A percentile compares a stretch with the other conserved stretches of the same genome.
Conservation (phyloP, 768 basidiomycete genomes). For the Gautieria morchelliformis region DNA sequence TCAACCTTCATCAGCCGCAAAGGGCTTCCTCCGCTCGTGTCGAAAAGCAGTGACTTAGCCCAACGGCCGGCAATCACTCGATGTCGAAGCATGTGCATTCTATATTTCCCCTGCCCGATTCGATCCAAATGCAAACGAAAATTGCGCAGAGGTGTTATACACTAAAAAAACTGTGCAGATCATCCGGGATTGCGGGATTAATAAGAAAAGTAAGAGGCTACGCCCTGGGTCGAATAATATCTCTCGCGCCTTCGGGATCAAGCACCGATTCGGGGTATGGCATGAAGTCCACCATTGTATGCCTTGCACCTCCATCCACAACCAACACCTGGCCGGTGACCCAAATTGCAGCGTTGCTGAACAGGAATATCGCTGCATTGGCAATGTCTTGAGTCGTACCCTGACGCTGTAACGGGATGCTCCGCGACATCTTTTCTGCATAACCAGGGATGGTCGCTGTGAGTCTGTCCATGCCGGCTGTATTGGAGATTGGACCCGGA, state of each 20-base stretch:
- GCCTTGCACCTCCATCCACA: constrained; percentile 58
- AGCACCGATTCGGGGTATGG: constrained; percentile 60
- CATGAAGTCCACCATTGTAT: constrained; percentile 36
- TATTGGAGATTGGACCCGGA: constrained; percentile 73
- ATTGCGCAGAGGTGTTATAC: neutral
- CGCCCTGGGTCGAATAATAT: constrained; percentile 38
- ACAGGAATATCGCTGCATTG: constrained; percentile 67
- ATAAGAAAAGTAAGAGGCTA: neutral
- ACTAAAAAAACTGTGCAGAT: neutral
- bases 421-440: constrained; percentile 2
- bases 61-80: neutral
- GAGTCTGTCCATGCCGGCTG: constrained; percentile 41
- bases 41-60: neutral
- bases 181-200: neutral
- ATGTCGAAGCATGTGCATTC: neutral
- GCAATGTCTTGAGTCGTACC: constrained; percentile 58
- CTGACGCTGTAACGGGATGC: constrained; percentile 34
- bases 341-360: constrained; percentile 70
- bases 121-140: too few species aligned
- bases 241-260: constrained; percentile 41
- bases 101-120: neutral
- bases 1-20: neutral
- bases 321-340: constrained; percentile 69
- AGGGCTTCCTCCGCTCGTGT: neutral
- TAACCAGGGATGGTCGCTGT: constrained; percentile 5